Conservation (phyloP, 73 alveolate genomes). For the Paramecium tetraurelia region DNA sequence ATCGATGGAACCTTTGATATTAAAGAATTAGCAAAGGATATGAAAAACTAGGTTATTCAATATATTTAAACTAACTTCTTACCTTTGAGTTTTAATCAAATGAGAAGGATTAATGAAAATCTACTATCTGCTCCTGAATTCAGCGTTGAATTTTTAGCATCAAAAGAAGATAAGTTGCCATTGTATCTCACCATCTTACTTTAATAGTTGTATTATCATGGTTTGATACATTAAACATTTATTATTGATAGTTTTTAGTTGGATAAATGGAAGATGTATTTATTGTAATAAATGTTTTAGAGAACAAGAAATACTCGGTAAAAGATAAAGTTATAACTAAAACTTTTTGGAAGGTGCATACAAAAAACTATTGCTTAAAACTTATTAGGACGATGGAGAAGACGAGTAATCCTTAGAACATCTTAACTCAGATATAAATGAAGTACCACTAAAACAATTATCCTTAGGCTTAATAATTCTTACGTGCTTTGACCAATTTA, state of each 20-base stretch:
- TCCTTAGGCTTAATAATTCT: background rate
- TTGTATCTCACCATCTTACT: slow-evolving; percentile 3
- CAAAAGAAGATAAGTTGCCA: background rate
- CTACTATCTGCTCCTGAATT: slow-evolving; percentile 19
- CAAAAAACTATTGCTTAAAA: background rate
- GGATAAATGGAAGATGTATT: background rate
- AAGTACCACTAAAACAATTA: background rate
- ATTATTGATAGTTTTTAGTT: background rate
- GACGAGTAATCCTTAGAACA: background rate
- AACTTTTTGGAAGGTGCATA: slow-evolving; percentile 43
- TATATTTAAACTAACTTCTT: background rate
- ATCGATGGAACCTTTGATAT: background rate
- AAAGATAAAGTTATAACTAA: slow-evolving; percentile 12
- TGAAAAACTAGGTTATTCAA: background rate
- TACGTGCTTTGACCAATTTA: background rate
- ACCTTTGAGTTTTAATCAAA: background rate
- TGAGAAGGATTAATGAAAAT: background rate
- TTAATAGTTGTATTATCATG: background rate
- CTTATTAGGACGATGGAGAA: background rate
- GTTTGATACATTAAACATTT: background rate
- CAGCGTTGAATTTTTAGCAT: background rate
- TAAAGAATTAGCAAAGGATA: background rate
- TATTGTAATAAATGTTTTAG: background rate
- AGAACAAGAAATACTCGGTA: background rate
- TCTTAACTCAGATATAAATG: background rate